A percentile compares a stretch with the other conserved stretches of the same genome.
phyloP scores from a whole-genome alignment of 1,284 basidiomycete genomes.

The Fistulinella staudtii region DNA sequence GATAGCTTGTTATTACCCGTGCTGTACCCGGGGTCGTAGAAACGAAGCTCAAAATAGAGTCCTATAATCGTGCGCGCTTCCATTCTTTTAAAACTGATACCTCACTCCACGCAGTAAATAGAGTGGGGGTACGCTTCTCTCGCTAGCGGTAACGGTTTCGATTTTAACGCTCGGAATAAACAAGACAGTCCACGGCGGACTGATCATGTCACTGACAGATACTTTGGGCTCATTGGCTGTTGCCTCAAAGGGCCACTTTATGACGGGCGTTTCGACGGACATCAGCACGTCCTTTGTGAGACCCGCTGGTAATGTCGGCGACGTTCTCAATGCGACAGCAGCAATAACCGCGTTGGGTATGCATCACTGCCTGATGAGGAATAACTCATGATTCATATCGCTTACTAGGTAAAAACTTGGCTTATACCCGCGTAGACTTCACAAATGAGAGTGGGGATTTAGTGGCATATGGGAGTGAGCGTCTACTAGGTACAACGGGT shows the following conservation, averaged over 20 bases:
- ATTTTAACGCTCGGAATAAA: conserved; percentile 7
- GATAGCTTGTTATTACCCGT: conserved; percentile 57
- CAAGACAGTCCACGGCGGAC: conserved; percentile 74
- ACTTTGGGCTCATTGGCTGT: conserved; percentile 83
- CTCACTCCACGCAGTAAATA: conserved; percentile 48
- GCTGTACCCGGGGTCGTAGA: conserved; percentile 65
- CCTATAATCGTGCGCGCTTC: conserved; percentile 58
- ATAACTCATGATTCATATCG: not conserved
- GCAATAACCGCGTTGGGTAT: conserved; percentile 61
- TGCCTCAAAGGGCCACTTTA: conserved; percentile 75
- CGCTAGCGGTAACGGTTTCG: not conserved
- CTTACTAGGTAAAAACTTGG: conserved; percentile 70
- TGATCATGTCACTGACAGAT: conserved; percentile 82
- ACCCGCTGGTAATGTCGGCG: conserved; percentile 63
- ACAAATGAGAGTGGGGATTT: conserved; percentile 65
- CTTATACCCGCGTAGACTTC: conserved; percentile 79
- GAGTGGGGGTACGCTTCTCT: conserved; percentile 57
- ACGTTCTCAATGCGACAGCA: conserved; percentile 59
- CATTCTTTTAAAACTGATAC: not conserved
- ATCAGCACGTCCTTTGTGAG: conserved; percentile 81
- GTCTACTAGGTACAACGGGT: not conserved
- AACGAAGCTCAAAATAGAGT: conserved; percentile 66
- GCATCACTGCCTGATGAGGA: not conserved
- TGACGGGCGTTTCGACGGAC: conserved; percentile 88
- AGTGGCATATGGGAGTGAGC: conserved; percentile 80